Evolutionary conservation across 192 early-diverging fungal genomes (phyloP).

Genomic region (Podila clonocystis): DNA sequence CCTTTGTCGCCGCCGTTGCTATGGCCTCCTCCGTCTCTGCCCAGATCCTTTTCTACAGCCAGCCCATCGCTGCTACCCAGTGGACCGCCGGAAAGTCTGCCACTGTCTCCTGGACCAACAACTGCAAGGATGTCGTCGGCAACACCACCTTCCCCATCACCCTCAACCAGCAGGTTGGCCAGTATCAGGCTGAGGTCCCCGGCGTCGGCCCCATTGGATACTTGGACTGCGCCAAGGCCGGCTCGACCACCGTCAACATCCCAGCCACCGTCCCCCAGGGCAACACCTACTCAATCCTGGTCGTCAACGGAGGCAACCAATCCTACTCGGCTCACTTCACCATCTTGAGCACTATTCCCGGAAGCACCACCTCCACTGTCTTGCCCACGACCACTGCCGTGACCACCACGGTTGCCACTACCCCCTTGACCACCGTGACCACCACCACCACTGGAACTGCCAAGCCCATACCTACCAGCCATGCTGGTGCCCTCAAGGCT

Average conservation of each 20-base stretch:
- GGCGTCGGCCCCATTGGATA: constrained; percentile 13
- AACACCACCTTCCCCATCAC: constrained; percentile 35
- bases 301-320: constrained; percentile 21
- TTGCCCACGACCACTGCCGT: neutral
- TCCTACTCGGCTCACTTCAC: constrained; percentile 29
- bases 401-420: neutral
- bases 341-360: constrained; percentile 21
- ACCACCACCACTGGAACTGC: neutral
- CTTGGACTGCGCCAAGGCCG: constrained; percentile 27
- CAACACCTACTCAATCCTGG: constrained; percentile 27
- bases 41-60: constrained; percentile 15
- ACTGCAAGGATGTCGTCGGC: constrained; percentile 7
- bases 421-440: neutral
- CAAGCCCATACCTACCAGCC: neutral
- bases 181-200: constrained; percentile 17
- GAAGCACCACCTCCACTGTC: neutral
- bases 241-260: constrained; percentile 19
- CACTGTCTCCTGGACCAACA: constrained; percentile 27
- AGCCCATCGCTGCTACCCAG: constrained; percentile 10
- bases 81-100: constrained; percentile 26
- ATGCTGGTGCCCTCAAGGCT: constrained; percentile 11
- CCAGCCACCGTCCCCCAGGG: constrained; percentile 25
- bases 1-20: constrained; percentile 15
- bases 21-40: constrained; percentile 27
- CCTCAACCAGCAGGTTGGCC: constrained; percentile 20